Conservation (phyloP, 768 basidiomycete species). For the Rhodotorula toruloides region DNA sequence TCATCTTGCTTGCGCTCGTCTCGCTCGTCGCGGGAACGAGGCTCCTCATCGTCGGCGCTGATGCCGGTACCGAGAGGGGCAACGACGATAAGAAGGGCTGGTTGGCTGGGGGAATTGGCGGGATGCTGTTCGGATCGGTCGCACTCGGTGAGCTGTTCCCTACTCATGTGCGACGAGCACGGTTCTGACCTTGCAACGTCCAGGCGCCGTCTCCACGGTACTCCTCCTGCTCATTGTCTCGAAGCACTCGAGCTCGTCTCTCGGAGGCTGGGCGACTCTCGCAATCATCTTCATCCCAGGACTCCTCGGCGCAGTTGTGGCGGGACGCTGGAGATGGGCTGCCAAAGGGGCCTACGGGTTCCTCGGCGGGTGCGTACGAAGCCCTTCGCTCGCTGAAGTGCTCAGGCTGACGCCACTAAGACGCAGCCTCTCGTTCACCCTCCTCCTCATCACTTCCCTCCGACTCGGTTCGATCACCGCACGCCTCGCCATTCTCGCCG, state of each 20-base stretch:
- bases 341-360: neutral
- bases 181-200: too few species aligned
- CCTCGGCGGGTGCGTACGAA: conserved; percentile 1
- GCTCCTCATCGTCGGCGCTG: neutral
- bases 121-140: neutral
- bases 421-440: conserved; percentile 13
- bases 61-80: conserved; percentile 10
- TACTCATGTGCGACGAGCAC: neutral
- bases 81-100: conserved; percentile 13
- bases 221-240: conserved; percentile 13
- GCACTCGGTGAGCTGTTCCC: neutral
- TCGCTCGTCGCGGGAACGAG: conserved; percentile 2
- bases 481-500: conserved; percentile 1
- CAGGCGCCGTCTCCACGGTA: conserved; percentile 2
- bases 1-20: conserved; percentile 14
- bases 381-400: too few species aligned
- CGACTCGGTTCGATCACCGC: conserved; percentile 1
- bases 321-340: conserved; percentile 8
- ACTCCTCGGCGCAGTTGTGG: conserved; percentile 3
- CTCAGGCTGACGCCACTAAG: neutral
- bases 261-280: conserved; percentile 17
- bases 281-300: conserved; percentile 11
- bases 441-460: conserved; percentile 15
- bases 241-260: neutral
- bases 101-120: conserved; percentile 24